Conservation (phyloP, 2,329 filamentous ascomycete species). For the Zymoseptoria crescenta region DNA sequence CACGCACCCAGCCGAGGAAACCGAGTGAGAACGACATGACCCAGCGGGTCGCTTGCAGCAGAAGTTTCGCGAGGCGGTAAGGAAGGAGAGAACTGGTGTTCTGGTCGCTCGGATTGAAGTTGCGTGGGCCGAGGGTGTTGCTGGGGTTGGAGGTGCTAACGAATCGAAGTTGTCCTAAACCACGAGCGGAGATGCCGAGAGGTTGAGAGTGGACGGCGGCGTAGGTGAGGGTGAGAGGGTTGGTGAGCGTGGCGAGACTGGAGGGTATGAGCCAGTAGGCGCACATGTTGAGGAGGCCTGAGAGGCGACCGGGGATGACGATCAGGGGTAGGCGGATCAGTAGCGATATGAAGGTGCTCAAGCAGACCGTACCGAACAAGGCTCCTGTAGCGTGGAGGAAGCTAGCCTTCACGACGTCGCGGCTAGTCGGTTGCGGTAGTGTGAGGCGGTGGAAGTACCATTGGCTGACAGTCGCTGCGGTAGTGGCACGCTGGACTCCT, state of each 20-base stretch:
- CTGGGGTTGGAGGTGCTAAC: constrained; percentile 65
- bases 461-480: constrained; percentile 89
- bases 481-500: constrained; percentile 82
- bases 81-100: constrained; percentile 43
- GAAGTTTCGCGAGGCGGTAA: constrained; percentile 82
- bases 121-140: constrained; percentile 48
- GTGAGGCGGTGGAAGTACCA: constrained; percentile 97
- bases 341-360: constrained; percentile 75
- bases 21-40: constrained; percentile 86
- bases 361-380: constrained; percentile 84
- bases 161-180: constrained; percentile 74
- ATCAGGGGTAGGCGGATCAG: constrained; percentile 78
- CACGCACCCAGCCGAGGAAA: constrained; percentile 94
- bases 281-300: constrained; percentile 61
- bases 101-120: constrained; percentile 19
- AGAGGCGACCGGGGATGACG: constrained; percentile 67
- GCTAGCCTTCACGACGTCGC: constrained; percentile 75
- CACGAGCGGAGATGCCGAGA: constrained; percentile 67
- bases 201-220: constrained; percentile 87
- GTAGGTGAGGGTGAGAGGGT: constrained; percentile 86
- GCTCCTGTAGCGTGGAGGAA: constrained; percentile 74
- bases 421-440: constrained; percentile 66
- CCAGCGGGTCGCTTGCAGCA: constrained; percentile 82
- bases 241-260: constrained; percentile 76
- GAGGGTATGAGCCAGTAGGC: constrained; percentile 77